Percentiles rank a stretch among this genome's conserved stretches.
Conservation (phyloP, 1,284 basidiomycete genomes). For the Cryptococcus hybrid region DNA sequence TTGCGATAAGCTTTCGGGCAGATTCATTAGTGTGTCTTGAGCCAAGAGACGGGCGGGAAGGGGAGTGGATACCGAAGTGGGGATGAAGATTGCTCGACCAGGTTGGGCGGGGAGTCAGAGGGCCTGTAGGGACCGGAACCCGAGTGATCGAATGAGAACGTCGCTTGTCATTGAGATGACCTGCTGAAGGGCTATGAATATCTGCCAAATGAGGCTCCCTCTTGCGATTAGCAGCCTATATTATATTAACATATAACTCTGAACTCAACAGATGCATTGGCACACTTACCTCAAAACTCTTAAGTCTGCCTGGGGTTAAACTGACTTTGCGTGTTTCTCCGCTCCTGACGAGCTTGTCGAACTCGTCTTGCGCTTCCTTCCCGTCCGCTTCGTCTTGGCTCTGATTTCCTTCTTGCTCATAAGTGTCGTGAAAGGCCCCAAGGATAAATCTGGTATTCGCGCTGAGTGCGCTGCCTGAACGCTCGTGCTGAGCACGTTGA, state of each 20-base stretch:
- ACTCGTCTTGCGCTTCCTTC: slow-evolving; percentile 59
- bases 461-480: slow-evolving; percentile 28
- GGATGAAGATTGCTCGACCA: too few relatives aligned
- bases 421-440: slow-evolving; percentile 22
- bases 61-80: too few relatives aligned
- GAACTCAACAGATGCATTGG: too few relatives aligned
- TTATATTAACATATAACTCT: too few relatives aligned
- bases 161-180: background rate
- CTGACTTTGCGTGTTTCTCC: slow-evolving; percentile 91
- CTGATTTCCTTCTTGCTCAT: slow-evolving; percentile 7
- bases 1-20: slow-evolving; percentile 18
- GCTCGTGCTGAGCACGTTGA: slow-evolving; percentile 15
- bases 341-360: slow-evolving; percentile 84
- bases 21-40: background rate
- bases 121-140: background rate
- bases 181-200: too few relatives aligned
- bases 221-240: too few relatives aligned
- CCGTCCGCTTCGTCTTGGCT: slow-evolving; percentile 4
- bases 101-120: background rate
- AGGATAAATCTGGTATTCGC: slow-evolving; percentile 23
- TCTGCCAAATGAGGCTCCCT: too few relatives aligned
- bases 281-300: slow-evolving; percentile 75
- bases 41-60: too few relatives aligned
- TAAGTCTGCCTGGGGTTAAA: slow-evolving; percentile 85
- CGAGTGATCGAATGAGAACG: background rate